These are phyloP conservation scores for Xanthoceras sorbifolium DNA, from an alignment of 345 rosid genomes.

Conservation along the genomic window DNA sequence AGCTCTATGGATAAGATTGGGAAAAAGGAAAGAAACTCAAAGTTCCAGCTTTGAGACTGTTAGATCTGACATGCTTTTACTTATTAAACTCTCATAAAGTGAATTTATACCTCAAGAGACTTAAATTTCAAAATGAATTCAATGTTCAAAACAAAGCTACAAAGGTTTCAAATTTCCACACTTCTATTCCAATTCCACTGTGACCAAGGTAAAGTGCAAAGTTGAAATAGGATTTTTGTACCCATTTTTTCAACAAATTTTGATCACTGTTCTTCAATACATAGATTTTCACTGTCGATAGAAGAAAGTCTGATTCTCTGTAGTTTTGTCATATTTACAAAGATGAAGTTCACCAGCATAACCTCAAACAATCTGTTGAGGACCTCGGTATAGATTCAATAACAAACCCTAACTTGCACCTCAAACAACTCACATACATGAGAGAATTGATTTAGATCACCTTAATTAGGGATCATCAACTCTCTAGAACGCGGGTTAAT, in stretches of 20 bases:
- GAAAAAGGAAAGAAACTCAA: neutral
- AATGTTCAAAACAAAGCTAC: neutral
- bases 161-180: neutral
- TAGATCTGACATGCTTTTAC: neutral
- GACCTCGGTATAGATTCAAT: too few species aligned
- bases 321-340: neutral
- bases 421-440: too few species aligned
- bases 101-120: neutral
- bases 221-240: neutral
- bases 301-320: neutral
- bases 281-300: neutral
- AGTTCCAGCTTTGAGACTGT: neutral
- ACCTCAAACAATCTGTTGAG: too few species aligned
- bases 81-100: neutral
- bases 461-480: too few species aligned
- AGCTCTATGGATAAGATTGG: neutral
- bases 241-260: neutral
- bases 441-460: too few species aligned
- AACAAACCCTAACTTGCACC: too few species aligned
- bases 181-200: neutral
- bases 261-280: neutral
- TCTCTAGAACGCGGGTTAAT: too few species aligned
- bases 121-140: neutral
- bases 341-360: neutral
- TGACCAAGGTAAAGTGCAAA: neutral